A percentile compares a stretch with the other conserved stretches of the same genome.
phyloP scores from a whole-genome alignment of 169 alveolate species.

The Eimeria sp. region DNA sequence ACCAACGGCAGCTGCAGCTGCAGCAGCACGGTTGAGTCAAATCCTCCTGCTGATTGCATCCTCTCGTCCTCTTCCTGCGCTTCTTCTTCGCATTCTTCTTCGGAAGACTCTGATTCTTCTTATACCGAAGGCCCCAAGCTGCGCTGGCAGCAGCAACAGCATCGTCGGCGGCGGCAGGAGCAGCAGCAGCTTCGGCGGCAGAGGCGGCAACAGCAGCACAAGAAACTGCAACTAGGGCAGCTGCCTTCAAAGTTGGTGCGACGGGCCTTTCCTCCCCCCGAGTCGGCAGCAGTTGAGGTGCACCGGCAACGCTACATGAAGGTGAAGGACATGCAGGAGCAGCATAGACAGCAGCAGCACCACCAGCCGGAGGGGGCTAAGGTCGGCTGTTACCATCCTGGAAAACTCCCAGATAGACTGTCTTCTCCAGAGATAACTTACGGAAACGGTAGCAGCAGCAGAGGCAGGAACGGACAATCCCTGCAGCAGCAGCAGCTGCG shows the following conservation, averaged over 20 bases:
- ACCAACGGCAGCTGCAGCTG: neutral
- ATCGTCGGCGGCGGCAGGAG: neutral
- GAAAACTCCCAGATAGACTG: neutral
- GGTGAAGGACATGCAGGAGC: too few species aligned
- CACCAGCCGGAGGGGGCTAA: neutral
- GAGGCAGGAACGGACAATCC: too few species aligned
- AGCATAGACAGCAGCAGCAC: too few species aligned
- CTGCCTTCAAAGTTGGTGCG: neutral
- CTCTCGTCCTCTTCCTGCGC: neutral
- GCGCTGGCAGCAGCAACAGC: neutral
- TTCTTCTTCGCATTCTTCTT: neutral
- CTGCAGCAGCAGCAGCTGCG: too few species aligned
- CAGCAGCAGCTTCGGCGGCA: too few species aligned
- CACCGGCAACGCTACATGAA: neutral
- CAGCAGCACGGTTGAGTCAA: neutral
- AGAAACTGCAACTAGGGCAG: neutral
- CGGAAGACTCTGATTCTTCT: neutral
- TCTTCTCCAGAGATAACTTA: neutral
- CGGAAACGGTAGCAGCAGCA: neutral
- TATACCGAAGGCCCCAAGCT: neutral
- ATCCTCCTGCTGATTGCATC: neutral
- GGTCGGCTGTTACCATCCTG: too few species aligned
- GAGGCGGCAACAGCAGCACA: neutral
- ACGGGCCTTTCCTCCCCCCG: neutral
- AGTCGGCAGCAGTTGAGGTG: neutral